These are phyloP conservation scores for Carpinus fangiana DNA, from an alignment of 306 rosid genomes.

Conservation along the genomic window DNA sequence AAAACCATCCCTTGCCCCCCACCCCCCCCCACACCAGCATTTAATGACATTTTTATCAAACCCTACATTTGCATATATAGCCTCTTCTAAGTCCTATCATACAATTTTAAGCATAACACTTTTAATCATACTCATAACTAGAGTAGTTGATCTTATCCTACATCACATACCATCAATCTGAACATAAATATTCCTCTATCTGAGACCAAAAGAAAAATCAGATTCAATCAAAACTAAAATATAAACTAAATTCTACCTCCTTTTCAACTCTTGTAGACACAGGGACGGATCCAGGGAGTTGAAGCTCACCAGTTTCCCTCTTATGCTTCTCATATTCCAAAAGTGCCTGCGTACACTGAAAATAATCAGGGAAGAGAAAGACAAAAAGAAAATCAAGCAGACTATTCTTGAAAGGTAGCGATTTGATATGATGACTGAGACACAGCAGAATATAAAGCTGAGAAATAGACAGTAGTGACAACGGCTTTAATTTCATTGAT, in stretches of 20 bases:
- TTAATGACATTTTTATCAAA: neutral
- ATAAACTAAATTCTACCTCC: conserved; percentile 51
- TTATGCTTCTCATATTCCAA: conserved; percentile 80
- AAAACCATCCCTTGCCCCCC: neutral
- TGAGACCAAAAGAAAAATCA: neutral
- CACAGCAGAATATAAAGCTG: conserved; percentile 16
- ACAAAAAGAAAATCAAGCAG: conserved; percentile 17
- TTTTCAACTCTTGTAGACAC: conserved; percentile 62
- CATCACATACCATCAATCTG: neutral
- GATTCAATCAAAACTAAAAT: conserved; percentile 11
- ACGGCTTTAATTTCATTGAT: conserved; percentile 17
- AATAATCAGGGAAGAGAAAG: conserved; percentile 17
- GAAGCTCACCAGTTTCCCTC: conserved; percentile 71
- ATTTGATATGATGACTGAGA: neutral
- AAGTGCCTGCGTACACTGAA: conserved; percentile 60
- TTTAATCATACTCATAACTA: neutral
- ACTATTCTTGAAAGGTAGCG: conserved; percentile 15
- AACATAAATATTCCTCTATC: neutral
- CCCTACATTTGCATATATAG: neutral
- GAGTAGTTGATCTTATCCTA: neutral
- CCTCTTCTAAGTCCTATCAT: neutral
- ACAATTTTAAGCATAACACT: neutral
- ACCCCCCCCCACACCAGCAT: neutral
- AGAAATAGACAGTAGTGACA: conserved; percentile 21
- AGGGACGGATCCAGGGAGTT: conserved; percentile 57